Conservation (phyloP, 208 protist genomes). For the Plasmodiophora brassicae region DNA sequence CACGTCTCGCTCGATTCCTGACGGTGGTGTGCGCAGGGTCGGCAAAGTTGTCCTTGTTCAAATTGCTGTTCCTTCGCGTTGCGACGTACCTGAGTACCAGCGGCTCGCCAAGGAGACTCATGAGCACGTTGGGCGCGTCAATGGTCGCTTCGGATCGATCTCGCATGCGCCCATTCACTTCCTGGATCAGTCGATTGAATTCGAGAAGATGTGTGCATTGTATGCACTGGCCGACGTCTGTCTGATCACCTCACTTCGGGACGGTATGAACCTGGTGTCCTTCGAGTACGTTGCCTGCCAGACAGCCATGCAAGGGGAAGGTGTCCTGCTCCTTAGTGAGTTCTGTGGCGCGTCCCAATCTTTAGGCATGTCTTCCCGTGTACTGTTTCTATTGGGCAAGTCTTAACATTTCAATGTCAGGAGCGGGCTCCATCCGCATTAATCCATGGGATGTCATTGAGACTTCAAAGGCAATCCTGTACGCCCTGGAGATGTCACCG, state of each 20-base stretch:
- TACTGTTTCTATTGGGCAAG: background rate
- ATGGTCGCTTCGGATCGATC: slow-evolving; percentile 63
- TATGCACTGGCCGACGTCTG: background rate
- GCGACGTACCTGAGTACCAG: slow-evolving; percentile 17
- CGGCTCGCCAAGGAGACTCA: slow-evolving; percentile 53
- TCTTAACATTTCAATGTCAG: background rate
- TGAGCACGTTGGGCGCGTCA: slow-evolving; percentile 68
- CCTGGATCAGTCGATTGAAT: slow-evolving; percentile 58
- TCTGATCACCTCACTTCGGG: slow-evolving; percentile 46
- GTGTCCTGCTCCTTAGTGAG: slow-evolving; percentile 5
- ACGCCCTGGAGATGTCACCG: slow-evolving; percentile 11
- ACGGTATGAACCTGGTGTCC: slow-evolving; percentile 54
- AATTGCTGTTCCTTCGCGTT: slow-evolving; percentile 65
- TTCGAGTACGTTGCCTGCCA: slow-evolving; percentile 47
- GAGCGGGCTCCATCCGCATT: background rate
- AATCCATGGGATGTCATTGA: slow-evolving; percentile 17
- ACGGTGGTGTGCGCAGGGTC: background rate
- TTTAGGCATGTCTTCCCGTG: background rate
- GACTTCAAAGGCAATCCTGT: background rate
- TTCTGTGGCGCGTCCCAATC: slow-evolving; percentile 25
- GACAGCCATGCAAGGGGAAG: background rate
- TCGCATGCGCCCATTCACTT: slow-evolving; percentile 60
- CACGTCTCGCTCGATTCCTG: background rate
- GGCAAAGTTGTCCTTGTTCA: slow-evolving; percentile 62
- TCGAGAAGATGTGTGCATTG: slow-evolving; percentile 31